Base-by-base conservation (phyloP, 768 basidiomycete species). In the Suillus subaureus region DNA sequence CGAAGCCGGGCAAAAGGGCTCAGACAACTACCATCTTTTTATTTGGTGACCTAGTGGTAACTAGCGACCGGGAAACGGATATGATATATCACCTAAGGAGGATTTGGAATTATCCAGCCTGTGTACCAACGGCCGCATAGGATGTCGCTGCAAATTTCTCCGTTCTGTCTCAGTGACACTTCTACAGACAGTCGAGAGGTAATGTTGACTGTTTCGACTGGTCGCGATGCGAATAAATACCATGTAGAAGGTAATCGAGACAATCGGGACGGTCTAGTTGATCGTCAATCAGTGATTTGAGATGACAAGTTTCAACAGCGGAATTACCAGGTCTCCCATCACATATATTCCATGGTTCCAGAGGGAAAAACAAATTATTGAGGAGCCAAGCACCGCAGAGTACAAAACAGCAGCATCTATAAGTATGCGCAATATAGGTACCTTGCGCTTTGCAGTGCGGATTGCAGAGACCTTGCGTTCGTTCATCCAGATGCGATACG, bases 241-340 rank as follows among this genome's bases (percentile, higher is more conserved):
- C 64, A 62, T 66, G 40, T 66, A 66, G 65, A 66, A 66, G 9
- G 64, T 26, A 33, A 62, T 66, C 6, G 65, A 66, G 21, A 65
- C 62, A 16, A 62, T 62, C 7, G 61, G 64, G 4, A 3, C 15
- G 9, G 26, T 33, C 64, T 61, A 33, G 52, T 35, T 35, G 16
- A 31, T 7, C 2, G 2, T n/a, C n/a, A n/a, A n/a, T 55, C 54
- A 35, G 31, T 5, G 12, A 35, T n/a, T 2, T n/a, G 6, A 4
- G 35, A 35, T 35, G 15, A 13, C 5, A 31, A 16, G 16, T 31
- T 12, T 55, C 13, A 35, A 55, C 12, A 33, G 33, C 12, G 3
- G 6, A 55, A 35, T n/a, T 11, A 35, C 61, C 49, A 55, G 35
- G 33, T 62, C 26, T 26, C 28, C 37, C 16, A 65, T 18, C 9